Evolutionary conservation across 208 protist species (phyloP).

Genomic region (Chromosphaera perkinsii): DNA sequence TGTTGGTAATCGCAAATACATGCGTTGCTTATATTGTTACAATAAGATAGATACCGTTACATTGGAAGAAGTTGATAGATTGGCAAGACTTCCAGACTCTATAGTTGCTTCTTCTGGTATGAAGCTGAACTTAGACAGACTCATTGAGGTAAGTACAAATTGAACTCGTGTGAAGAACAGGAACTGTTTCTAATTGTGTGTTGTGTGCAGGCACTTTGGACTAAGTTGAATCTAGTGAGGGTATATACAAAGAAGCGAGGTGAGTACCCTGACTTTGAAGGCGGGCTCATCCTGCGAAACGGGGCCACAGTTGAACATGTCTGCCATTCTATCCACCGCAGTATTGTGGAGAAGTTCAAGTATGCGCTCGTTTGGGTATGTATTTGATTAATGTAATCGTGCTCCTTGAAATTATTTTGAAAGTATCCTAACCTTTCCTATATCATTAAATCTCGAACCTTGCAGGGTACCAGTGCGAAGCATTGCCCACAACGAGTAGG

Average conservation of each 20-base stretch:
- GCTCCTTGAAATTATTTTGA: background rate
- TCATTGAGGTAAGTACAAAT: constrained; percentile 92
- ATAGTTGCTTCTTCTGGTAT: constrained; percentile 52
- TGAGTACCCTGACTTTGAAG: constrained; percentile 90
- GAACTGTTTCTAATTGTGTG: no score
- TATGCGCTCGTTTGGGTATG: constrained; percentile 89
- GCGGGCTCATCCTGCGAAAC: constrained; percentile 85
- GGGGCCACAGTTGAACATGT: constrained; percentile 84
- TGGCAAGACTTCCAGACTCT: constrained; percentile 20
- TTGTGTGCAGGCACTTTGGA: constrained; percentile 89
- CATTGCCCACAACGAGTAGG: constrained; percentile 90
- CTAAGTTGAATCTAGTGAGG: constrained; percentile 91
- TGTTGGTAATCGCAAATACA: constrained; percentile 85
- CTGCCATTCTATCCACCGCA: constrained; percentile 91
- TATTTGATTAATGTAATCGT: background rate
- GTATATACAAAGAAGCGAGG: constrained; percentile 93
- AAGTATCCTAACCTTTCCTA: background rate
- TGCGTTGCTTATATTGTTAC: constrained; percentile 84
- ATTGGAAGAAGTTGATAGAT: constrained; percentile 76
- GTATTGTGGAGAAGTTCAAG: constrained; percentile 92
- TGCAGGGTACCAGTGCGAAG: constrained; percentile 54
- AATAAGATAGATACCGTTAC: constrained; percentile 97
- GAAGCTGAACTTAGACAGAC: constrained; percentile 90
- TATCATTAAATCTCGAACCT: constrained; percentile 1
- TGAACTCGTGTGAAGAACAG: no score